Percentiles rank a stretch among this genome's conserved stretches.
Evolutionary conservation across 108 stramenopile species (phyloP).

Genomic region (Cyclostephanos invisitatus): DNA sequence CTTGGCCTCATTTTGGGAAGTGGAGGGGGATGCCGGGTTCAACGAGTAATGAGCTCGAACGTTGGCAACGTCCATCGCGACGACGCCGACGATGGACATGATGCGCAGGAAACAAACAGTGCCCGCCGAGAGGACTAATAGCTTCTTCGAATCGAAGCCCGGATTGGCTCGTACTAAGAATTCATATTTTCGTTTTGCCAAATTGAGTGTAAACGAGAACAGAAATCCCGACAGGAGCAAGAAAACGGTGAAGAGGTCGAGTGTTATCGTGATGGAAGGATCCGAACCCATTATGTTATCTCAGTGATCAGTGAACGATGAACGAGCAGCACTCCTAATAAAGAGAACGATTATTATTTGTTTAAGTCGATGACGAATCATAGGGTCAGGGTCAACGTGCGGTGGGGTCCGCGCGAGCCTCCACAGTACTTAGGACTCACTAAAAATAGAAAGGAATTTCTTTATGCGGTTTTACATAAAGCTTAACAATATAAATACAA

Average conservation of each 20-base stretch:
- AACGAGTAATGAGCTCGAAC: slow-evolving; percentile 67
- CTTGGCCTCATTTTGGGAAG: slow-evolving; percentile 6
- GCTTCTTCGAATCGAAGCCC: slow-evolving; percentile 60
- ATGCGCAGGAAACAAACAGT: slow-evolving; percentile 75
- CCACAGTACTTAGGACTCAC: too few species aligned
- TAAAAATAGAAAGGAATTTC: too few species aligned
- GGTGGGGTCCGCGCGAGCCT: too few species aligned
- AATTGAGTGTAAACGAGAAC: slow-evolving; percentile 53
- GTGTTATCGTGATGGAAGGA: slow-evolving; percentile 45
- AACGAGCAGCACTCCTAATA: too few species aligned
- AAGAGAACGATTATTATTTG: too few species aligned
- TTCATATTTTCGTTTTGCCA: slow-evolving; percentile 53
- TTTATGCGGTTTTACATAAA: too few species aligned
- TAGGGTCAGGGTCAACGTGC: too few species aligned
- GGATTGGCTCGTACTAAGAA: slow-evolving; percentile 40
- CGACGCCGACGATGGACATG: slow-evolving; percentile 83
- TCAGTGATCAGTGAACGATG: background rate
- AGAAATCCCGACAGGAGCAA: slow-evolving; percentile 54
- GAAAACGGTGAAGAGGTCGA: slow-evolving; percentile 59
- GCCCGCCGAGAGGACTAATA: slow-evolving; percentile 78
- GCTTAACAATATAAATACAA: too few species aligned
- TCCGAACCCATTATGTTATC: slow-evolving; percentile 3
- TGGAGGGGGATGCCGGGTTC: slow-evolving; percentile 32
- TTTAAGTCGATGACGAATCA: too few species aligned
- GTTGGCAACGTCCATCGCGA: slow-evolving; percentile 75